Base-by-base conservation (phyloP, 2,329 filamentous ascomycete species). In the Aspergillus terreus region DNA sequence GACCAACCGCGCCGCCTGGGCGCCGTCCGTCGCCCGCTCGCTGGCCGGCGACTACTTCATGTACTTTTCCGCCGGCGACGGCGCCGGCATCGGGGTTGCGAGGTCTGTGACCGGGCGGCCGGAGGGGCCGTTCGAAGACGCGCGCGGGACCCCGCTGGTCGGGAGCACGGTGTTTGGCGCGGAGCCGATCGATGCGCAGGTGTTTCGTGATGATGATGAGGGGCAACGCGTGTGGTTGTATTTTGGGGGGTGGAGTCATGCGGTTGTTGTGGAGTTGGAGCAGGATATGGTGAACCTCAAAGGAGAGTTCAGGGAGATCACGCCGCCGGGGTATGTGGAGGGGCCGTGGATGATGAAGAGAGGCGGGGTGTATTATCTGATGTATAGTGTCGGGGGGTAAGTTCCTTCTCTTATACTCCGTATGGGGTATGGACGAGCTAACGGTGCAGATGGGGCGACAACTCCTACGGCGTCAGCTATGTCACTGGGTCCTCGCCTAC, bases 21-120 rank as follows among this genome's bases (percentile, higher is more conserved):
- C 76, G 2, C 77, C 77, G 0, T 75, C 76, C 0, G 72, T 77
- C 11, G 68, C 76, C 11, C 52, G 50, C 21, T 49, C 50, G 47
- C 17, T 17, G 6, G n/a, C 10, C 53, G 74, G 72, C 10, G 73
- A 70, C 38, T 79, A 78, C 59, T 79, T 74, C 56, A 67, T 80
- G 48, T 80, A 80, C 61, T 80, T 79, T 55, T 74, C 68, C 41
- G 77, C 76, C 33, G 79, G 78, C 36, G 77, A 79, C 49, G 61
- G 74, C 1, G 73, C 71, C 5, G 74, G 74, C 3, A 75, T 77
- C 14, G 74, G 74, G 2, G 74, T 76, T 0, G 74, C 67, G 0
- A 64, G 68, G 4, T 67, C 73, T 0, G 63, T 66, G 12, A 54
- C 54, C 0, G 51, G 63, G 1, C 14, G 51, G 3, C 69, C 74